Base-by-base conservation (phyloP, 352 stramenopile species). In the Globisporangium cylindrosporum region DNA sequence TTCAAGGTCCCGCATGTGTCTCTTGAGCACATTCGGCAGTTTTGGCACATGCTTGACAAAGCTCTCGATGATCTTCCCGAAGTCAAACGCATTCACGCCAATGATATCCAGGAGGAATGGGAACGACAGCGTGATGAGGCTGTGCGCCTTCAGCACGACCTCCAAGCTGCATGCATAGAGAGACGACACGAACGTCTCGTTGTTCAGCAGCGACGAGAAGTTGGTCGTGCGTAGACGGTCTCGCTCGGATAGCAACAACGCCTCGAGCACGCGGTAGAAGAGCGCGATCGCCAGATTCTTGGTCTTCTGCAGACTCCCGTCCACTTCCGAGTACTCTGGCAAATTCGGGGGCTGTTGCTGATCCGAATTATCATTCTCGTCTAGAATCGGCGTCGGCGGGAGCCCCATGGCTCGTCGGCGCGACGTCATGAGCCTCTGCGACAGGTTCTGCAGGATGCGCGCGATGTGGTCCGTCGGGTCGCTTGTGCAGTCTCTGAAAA, bases 1-100 rank as follows among this genome's bases (percentile, higher is more conserved):
- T 67, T 96, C 89, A 0, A 96, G 70, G 65, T 96, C 84, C 8
- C 86, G 77, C 86, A 96, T 93, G 74, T 95, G 87, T 41, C 89
- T 80, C 69, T 95, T 95, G 48, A 96, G 78, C 7, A 78, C 80
- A 18, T 73, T 77, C n/a, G 89, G 89, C 12, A 96, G 70, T 18
- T 76, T 79, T 22, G 88, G 86, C 12, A 80, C 82, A 58, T 93
- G 88, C 72, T 93, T 93, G 36, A 95, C 87, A 54, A 96, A 95
- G 64, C 85, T 95, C 69, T 94, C 89, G 38, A 93, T 88, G 14
- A 92, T 90, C 20, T 91, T 94, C 14, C 87, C 87, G 64, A 96
- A 94, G 68, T 96, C 87, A 64, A 96, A 95, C 15, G 84, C 86
- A 62, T 90, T 90, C 36, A 96, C 88, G 24, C 81, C 77, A 51